These are phyloP conservation scores for Vigna angularis DNA, from an alignment of 306 rosid genomes.

Conservation along the genomic window DNA sequence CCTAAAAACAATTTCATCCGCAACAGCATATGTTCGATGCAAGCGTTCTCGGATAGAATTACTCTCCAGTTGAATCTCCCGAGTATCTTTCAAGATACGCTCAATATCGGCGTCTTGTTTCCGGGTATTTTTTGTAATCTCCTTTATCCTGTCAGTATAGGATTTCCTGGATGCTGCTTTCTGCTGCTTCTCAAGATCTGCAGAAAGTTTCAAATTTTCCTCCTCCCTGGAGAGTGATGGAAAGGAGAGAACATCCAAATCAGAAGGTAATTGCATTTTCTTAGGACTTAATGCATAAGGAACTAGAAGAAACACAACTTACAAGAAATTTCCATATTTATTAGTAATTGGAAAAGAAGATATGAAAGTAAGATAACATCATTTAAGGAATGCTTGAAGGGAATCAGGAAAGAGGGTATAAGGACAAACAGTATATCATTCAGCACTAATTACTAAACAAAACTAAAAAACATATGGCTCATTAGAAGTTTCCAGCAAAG, in stretches of 20 bases:
- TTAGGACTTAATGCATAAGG: background rate
- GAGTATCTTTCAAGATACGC: constrained; percentile 77
- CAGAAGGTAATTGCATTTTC: constrained; percentile 22
- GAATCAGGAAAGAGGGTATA: constrained; percentile 17
- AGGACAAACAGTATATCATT: constrained; percentile 2
- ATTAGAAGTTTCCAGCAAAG: constrained; percentile 14
- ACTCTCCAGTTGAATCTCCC: constrained; percentile 91
- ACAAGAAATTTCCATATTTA: background rate
- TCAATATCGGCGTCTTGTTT: constrained; percentile 90
- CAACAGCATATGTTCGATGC: constrained; percentile 79
- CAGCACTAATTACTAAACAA: constrained; percentile 25
- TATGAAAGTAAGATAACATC: constrained; percentile 16
- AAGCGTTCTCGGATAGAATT: constrained; percentile 88
- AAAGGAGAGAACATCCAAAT: constrained; percentile 31
- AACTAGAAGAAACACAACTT: background rate
- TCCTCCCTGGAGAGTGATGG: constrained; percentile 48
- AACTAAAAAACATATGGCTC: constrained; percentile 27
- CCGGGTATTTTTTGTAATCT: constrained; percentile 80
- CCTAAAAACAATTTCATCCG: constrained; percentile 88
- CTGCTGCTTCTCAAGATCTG: constrained; percentile 51
- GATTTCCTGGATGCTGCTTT: constrained; percentile 72
- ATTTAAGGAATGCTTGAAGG: constrained; percentile 12
- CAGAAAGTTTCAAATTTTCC: constrained; percentile 50
- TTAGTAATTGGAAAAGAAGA: background rate
- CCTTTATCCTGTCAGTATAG: constrained; percentile 73